A percentile compares a stretch with the other conserved stretches of the same genome.
Conservation (phyloP, 139 green algal genomes). For the Chlorella sp. region DNA sequence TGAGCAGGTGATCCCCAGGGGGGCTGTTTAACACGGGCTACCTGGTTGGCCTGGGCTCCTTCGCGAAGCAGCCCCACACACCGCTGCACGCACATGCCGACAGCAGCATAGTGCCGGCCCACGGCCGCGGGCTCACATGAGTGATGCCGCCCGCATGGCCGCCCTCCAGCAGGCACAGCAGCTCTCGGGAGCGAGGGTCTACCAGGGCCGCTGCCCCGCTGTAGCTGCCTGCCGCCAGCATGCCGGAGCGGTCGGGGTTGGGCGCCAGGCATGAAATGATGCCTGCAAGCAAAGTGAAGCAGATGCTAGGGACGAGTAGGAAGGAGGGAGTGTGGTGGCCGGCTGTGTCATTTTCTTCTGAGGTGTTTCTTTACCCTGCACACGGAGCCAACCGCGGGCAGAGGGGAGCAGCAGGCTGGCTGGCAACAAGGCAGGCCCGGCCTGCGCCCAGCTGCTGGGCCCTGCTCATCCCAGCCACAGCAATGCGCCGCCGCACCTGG, state of each 20-base stretch:
- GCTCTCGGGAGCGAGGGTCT: conserved; percentile 56
- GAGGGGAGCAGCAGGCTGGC: neutral
- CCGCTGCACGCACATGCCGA: neutral
- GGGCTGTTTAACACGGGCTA: no score
- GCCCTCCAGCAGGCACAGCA: conserved; percentile 69
- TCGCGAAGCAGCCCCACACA: no score
- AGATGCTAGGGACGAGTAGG: neutral
- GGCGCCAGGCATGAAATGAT: conserved; percentile 88
- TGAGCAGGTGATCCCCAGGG: neutral
- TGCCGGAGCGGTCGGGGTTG: conserved; percentile 52
- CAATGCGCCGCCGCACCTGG: conserved; percentile 13
- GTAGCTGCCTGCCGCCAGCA: conserved; percentile 87
- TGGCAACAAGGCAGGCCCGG: neutral
- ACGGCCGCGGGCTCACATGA: conserved; percentile 52
- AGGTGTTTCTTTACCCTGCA: no score
- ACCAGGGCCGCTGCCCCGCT: conserved; percentile 67
- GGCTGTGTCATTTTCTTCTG: no score
- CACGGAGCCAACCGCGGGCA: no score
- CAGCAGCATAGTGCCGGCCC: no score
- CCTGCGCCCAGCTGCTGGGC: no score
- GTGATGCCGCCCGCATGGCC: conserved; percentile 79
- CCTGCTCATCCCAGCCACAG: no score
- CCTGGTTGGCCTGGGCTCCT: no score
- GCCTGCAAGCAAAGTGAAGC: conserved; percentile 51
- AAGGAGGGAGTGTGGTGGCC: neutral